Base-by-base conservation (phyloP, 345 rosid genomes). In the Moricandia moricandioides region DNA sequence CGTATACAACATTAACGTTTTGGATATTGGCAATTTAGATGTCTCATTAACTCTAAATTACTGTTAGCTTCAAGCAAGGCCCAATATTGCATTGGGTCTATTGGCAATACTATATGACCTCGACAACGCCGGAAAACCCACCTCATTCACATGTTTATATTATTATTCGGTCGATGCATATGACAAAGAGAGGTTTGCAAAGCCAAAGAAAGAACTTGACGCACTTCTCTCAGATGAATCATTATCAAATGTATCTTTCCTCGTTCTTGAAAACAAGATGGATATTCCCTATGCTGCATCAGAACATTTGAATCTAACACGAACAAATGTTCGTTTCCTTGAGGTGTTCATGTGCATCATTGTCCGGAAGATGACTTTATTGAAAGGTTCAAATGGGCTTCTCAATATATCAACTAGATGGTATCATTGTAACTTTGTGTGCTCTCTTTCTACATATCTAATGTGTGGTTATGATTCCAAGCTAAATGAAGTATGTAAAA, bases 311-410 rank as follows among this genome's bases (percentile, higher is more conserved):
- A 84, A 80, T 69, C 82, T 84, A 2, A 43, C 83, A 1, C 87
- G 77, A 82, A 74, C 90, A 39, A 86, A 86, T 55, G 88, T 88
- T 49, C 92, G 88, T 6, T 87, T 89, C 4, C 79, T 89, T 2
- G 92, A 89, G 76, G 92, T 89, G 58, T 86, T 89, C 67, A 87
- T 85, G 88, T 85, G 89, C 82, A 88, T 86, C 82, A 88, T 85
- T 45, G 91, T 88, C 7, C 84, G 88, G 27, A 89, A 87, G 78
- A 84, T 88, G 89, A 87, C 6, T 84, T 85, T 12, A 82, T 89
- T 2, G 83, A 88, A 65, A 88, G 91, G 39, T 86, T 87, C 83
- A 84, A 79, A 74, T 87, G 91, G 91, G 72, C 84, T 24, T 85
- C 90, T 55, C 90, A 87, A 34, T 89, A 87, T 72, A 86, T 89